Evolutionary conservation across 2,329 filamentous ascomycete genomes (phyloP).

Genomic region (Talaromyces sp.): DNA sequence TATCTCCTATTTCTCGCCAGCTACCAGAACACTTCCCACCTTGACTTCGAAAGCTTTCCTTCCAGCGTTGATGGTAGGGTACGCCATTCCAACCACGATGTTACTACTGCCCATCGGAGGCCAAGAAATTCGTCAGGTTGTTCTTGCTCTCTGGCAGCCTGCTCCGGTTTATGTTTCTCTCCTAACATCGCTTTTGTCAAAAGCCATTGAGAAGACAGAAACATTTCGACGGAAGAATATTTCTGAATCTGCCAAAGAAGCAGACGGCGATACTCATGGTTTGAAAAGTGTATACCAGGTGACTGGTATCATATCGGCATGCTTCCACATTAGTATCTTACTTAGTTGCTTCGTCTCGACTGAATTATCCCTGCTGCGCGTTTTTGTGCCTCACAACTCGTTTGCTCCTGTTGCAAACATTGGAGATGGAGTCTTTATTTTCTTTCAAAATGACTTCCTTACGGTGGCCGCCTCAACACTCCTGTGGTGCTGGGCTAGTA

Average conservation of each 20-base stretch:
- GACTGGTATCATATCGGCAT: not conserved
- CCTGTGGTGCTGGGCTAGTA: conserved; percentile 15
- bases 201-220: not conserved
- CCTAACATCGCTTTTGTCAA: not conserved
- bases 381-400: conserved; percentile 13
- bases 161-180: not conserved
- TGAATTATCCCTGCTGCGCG: conserved; percentile 10
- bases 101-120: not conserved
- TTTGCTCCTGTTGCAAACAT: conserved; percentile 9
- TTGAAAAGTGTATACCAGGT: not conserved
- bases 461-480: conserved; percentile 15
- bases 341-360: not conserved
- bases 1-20: not conserved
- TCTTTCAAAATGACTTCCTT: conserved; percentile 21
- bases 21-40: not conserved
- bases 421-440: conserved; percentile 16
- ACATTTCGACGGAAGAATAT: not conserved
- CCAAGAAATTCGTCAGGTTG: not conserved
- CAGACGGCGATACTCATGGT: not conserved
- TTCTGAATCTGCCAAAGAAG: not conserved
- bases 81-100: not conserved
- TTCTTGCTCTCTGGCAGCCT: not conserved
- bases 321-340: not conserved
- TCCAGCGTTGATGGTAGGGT: not conserved
- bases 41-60: not conserved